A percentile compares a stretch with the other conserved stretches of the same genome.
Evolutionary conservation across 768 basidiomycete species (phyloP).

Genomic region (Rhizopogon sp.): DNA sequence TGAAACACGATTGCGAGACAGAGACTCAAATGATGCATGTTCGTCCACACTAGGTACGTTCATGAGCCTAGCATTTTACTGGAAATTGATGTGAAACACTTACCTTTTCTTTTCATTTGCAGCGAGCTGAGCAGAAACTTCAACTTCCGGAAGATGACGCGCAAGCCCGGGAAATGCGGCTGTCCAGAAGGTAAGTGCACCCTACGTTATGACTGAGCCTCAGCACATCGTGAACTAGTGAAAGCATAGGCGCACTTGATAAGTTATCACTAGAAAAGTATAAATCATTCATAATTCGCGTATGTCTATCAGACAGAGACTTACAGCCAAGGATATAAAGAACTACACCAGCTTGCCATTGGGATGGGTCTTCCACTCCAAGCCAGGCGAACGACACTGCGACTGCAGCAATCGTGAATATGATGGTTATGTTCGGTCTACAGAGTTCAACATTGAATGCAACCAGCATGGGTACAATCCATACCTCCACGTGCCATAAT

Average conservation of each 20-base stretch:
- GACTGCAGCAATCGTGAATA: slow-evolving; percentile 63
- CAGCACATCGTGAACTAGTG: not conserved
- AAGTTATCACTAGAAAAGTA: slow-evolving; percentile 52
- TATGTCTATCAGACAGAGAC: slow-evolving; percentile 15
- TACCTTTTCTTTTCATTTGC: slow-evolving; percentile 44
- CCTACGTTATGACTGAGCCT: slow-evolving; percentile 28
- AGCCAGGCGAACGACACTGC: slow-evolving; percentile 77
- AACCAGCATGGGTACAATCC: not conserved
- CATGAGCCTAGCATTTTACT: not conserved
- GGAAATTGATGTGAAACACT: not conserved
- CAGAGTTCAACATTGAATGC: slow-evolving; percentile 2
- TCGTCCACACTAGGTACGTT: slow-evolving; percentile 33
- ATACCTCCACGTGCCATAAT: slow-evolving; percentile 78
- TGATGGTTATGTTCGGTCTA: slow-evolving; percentile 73
- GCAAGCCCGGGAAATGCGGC: slow-evolving; percentile 78
- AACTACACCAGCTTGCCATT: slow-evolving; percentile 57
- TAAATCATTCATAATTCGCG: not conserved
- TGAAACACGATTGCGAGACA: slow-evolving; percentile 67
- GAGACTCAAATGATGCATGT: slow-evolving; percentile 52
- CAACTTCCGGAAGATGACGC: slow-evolving; percentile 65
- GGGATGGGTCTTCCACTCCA: slow-evolving; percentile 58
- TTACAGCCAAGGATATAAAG: slow-evolving; percentile 62
- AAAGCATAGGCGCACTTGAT: slow-evolving; percentile 41
- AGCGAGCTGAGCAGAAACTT: slow-evolving; percentile 39
- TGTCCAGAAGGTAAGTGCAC: slow-evolving; percentile 76